Evolutionary conservation across 371 early-diverging fungal species (phyloP).

Genomic region (Rhizomucor miehei): DNA sequence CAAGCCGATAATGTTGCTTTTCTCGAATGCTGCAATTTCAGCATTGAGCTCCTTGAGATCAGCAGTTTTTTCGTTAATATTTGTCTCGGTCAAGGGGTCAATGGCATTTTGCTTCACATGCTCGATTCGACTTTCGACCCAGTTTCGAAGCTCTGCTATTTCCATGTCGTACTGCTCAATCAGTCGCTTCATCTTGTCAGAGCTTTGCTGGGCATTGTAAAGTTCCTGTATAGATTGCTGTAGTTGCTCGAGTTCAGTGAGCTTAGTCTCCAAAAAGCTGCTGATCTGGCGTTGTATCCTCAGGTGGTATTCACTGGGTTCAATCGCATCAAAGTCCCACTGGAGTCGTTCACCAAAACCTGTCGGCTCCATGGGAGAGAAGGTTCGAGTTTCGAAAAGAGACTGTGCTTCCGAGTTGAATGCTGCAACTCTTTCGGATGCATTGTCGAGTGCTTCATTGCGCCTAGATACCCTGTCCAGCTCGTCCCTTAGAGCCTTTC

Average conservation of each 20-base stretch:
- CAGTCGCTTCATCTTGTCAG: slow-evolving; percentile 21
- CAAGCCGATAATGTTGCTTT: not conserved
- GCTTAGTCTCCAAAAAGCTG: slow-evolving; percentile 11
- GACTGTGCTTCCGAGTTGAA: slow-evolving; percentile 1
- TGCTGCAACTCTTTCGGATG: not conserved
- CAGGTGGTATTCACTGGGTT: slow-evolving; percentile 14
- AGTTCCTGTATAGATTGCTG: slow-evolving; percentile 12
- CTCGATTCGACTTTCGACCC: slow-evolving; percentile 29
- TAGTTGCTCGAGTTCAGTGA: slow-evolving; percentile 9
- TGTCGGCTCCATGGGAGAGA: not conserved
- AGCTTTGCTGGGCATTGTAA: slow-evolving; percentile 16
- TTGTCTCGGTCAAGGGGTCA: not conserved
- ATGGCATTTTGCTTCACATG: slow-evolving; percentile 1
- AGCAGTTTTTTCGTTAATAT: not conserved
- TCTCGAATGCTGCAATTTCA: not conserved
- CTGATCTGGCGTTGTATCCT: slow-evolving; percentile 13
- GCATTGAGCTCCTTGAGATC: not conserved
- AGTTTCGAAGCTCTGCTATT: slow-evolving; percentile 22
- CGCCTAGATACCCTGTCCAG: not conserved
- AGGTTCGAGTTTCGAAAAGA: not conserved
- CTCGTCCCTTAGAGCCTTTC: slow-evolving; percentile 22
- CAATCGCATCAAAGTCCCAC: slow-evolving; percentile 14
- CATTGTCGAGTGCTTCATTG: not conserved
- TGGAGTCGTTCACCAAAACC: slow-evolving; percentile 6
- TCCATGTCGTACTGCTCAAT: slow-evolving; percentile 30